Conservation (phyloP, 2,329 filamentous ascomycete species). For the Aspergillus ochraceoroseus region DNA sequence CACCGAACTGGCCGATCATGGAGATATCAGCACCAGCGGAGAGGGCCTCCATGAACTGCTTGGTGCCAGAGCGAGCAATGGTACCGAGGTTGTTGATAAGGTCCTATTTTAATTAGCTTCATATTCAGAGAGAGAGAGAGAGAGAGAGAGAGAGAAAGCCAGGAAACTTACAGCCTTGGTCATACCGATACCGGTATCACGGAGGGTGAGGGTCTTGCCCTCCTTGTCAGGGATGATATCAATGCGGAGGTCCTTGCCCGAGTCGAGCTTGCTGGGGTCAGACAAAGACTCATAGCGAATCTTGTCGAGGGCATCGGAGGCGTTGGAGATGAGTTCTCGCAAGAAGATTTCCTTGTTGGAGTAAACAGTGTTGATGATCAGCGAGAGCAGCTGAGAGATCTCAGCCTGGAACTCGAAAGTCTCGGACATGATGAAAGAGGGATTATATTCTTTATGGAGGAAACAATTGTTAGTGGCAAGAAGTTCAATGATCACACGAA, state of each 20-base stretch:
- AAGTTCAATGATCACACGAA: neutral
- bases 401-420: constrained; percentile 99
- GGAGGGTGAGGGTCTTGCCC: constrained; percentile 95
- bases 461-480: constrained; percentile 10
- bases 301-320: constrained; percentile 99
- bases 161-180: constrained; percentile 86
- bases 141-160: neutral
- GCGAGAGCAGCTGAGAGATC: constrained; percentile 99
- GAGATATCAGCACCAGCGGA: constrained; percentile 98
- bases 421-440: constrained; percentile 68
- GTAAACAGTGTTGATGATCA: constrained; percentile 99
- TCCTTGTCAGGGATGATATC: constrained; percentile 98
- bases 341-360: constrained; percentile 99
- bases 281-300: constrained; percentile 98
- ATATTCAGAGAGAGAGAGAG: neutral
- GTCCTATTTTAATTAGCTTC: constrained; percentile 53
- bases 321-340: constrained; percentile 96
- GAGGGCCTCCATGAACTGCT: constrained; percentile 99
- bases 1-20: constrained; percentile 99
- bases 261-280: constrained; percentile 94
- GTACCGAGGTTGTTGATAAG: constrained; percentile 99
- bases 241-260: constrained; percentile 95
- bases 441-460: constrained; percentile 16
- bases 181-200: constrained; percentile 98
- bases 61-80: constrained; percentile 97